Evolutionary conservation across 106 monocot genomes (phyloP).

Genomic region (Dendrobium huoshanense): DNA sequence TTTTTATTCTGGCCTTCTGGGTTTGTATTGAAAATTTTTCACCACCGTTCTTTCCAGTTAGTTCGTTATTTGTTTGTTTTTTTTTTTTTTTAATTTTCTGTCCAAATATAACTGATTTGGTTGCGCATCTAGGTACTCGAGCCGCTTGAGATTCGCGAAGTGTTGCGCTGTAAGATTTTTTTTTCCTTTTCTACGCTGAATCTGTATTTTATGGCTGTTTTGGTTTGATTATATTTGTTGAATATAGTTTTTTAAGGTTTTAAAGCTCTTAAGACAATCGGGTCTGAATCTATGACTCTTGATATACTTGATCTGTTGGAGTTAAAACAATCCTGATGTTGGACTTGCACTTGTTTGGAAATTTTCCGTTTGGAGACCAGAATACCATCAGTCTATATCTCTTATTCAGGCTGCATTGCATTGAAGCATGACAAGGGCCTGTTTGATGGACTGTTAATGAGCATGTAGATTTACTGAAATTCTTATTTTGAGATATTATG

Average conservation of each 20-base stretch:
- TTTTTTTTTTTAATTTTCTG: not conserved
- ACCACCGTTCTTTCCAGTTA: not conserved
- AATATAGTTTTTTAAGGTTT: not conserved
- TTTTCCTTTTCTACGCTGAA: not conserved
- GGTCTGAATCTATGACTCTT: not conserved
- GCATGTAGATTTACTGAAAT: not conserved
- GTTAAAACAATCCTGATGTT: not conserved
- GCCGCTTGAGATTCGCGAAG: constrained; percentile 69
- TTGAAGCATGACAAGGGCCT: not conserved
- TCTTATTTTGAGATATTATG: not conserved
- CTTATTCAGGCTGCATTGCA: not conserved
- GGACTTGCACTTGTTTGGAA: not conserved
- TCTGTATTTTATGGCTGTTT: not conserved
- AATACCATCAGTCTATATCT: not conserved
- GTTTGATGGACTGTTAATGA: not conserved
- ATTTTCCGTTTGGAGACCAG: not conserved
- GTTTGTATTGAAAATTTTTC: not conserved
- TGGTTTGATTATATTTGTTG: not conserved
- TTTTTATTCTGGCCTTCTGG: not conserved
- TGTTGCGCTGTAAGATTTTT: constrained; percentile 71
- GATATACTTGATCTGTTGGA: not conserved
- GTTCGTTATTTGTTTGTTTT: not conserved
- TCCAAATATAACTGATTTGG: not conserved
- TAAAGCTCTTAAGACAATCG: not conserved
- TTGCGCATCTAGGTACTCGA: constrained; percentile 44